These are phyloP conservation scores for Arachis hypogaea DNA, from an alignment of 306 rosid species.

Conservation along the genomic window DNA sequence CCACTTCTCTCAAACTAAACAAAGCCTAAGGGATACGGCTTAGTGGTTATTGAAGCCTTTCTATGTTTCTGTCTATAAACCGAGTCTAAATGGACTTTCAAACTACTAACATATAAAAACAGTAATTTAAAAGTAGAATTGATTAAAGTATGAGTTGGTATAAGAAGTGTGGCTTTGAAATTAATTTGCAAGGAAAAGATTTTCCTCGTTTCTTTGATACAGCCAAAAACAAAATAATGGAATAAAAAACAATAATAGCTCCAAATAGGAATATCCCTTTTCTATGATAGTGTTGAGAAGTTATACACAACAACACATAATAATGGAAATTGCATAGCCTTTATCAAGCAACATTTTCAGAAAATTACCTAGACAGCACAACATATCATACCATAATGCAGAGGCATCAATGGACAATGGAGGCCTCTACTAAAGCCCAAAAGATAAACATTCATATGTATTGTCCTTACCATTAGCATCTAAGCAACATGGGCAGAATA, in stretches of 20 bases:
- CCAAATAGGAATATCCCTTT: conserved; percentile 24
- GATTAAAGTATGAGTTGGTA: conserved; percentile 7
- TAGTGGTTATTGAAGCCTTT: background rate
- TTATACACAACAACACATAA: conserved; percentile 25
- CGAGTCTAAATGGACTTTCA: conserved; percentile 3
- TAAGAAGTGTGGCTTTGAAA: conserved; percentile 8
- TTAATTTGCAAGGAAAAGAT: conserved; percentile 24
- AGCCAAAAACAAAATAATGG: conserved; percentile 6
- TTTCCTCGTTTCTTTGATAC: background rate
- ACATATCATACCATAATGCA: conserved; percentile 28
- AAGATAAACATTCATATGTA: conserved; percentile 45
- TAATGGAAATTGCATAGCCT: conserved; percentile 23
- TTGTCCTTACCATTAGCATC: conserved; percentile 42
- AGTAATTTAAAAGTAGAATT: background rate
- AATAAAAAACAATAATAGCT: conserved; percentile 15
- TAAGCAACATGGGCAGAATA: conserved; percentile 48
- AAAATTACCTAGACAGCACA: conserved; percentile 16
- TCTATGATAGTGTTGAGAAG: conserved; percentile 6
- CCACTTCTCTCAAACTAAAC: too few species aligned
- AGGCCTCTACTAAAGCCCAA: conserved; percentile 32
- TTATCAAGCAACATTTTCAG: conserved; percentile 25
- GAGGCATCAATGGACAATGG: conserved; percentile 18
- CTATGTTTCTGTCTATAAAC: conserved; percentile 8
- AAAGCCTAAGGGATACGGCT: background rate
- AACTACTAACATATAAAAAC: conserved; percentile 1